Evolutionary conservation across 305 asterid species (phyloP), one percentile per base, ranked within the genome.

Genomic region (Solanum hybrid): DNA sequence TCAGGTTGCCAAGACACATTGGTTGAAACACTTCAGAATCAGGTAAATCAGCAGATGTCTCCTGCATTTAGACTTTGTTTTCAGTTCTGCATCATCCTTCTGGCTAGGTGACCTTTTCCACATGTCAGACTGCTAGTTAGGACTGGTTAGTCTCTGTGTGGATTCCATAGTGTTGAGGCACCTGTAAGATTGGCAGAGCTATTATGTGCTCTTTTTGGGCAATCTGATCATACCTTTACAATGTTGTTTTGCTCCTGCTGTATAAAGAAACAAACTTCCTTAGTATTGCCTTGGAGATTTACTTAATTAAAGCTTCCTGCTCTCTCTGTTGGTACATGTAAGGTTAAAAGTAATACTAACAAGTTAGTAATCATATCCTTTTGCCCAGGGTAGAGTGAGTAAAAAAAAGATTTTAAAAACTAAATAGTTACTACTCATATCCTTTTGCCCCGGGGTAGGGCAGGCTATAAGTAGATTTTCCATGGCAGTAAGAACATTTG

Each of bases 21-120:
- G 91, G 92, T 97, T 88, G 92, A 95, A 87, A 89, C 99, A 89
- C 94, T 98, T 57, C 93, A 95, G 90, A 93, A 92, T 92, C 99
- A 97, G 98, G 99, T 98, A 92, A 79, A 34, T 61, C 57, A 37
- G 77, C 77, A 22, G 32, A 11, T 31, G 7, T 57, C 88, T 85
- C n/a, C 45, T 57, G 88, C 77, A 11, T 85, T 85, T 45, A 27
- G 76, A 70, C 87, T 84, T 57, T 6, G 45, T 41, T 75, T 87
- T 65, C 6, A 11, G 7, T 8, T 83, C 20, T 82, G 37, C 32
- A 15, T 31, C 38, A 20, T 70, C 32, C 14, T 15, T 39, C 37
- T 87, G 17, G 73, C 37, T 8, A 3, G 32, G 27, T 39, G 77
- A 29, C 57, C 39, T 39, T 84, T 27, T 79, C 38, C 39, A 33